A percentile compares a stretch with the other conserved stretches of the same genome.
Evolutionary conservation across 2,329 filamentous ascomycete genomes (phyloP).

Genomic region (Sclerotinia subarctica): DNA sequence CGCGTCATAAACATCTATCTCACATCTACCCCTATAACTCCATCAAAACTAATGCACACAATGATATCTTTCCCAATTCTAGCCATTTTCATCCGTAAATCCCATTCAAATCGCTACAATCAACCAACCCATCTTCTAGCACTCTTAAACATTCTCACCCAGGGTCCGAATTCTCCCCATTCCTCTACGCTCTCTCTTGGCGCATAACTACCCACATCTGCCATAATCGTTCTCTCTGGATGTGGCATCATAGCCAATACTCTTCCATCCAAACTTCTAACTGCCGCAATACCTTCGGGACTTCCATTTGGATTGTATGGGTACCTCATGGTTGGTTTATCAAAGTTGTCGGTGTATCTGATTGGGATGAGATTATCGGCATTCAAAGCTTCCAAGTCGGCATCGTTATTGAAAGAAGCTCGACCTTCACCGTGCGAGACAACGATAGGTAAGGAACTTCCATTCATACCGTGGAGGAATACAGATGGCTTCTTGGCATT

Average conservation of each 20-base stretch:
- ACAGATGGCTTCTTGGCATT: constrained; percentile 62
- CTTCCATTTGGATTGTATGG: constrained; percentile 82
- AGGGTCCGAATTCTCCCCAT: constrained; percentile 70
- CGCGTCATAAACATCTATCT: background rate
- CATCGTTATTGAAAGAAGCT: constrained; percentile 62
- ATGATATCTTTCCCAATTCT: constrained; percentile 12
- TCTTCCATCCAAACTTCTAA: constrained; percentile 62
- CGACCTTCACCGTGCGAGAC: constrained; percentile 91
- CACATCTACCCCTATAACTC: constrained; percentile 2
- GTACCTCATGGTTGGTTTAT: constrained; percentile 73
- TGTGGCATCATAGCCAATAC: constrained; percentile 74
- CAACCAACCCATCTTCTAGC: constrained; percentile 63
- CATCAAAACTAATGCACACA: constrained; percentile 3
- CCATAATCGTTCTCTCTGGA: constrained; percentile 66
- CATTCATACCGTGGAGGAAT: constrained; percentile 86
- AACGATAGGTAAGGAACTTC: constrained; percentile 77
- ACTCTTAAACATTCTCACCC: constrained; percentile 69
- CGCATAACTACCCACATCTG: constrained; percentile 64
- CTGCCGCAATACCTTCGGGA: constrained; percentile 64
- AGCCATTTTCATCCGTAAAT: constrained; percentile 1
- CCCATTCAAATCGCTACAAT: constrained; percentile 14
- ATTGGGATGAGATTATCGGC: constrained; percentile 69
- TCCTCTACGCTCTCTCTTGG: constrained; percentile 53
- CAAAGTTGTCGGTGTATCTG: constrained; percentile 81
- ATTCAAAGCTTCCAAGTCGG: constrained; percentile 53